Base-by-base conservation (phyloP, 2,329 filamentous ascomycete species). In the Colletotrichum tofieldiae region DNA sequence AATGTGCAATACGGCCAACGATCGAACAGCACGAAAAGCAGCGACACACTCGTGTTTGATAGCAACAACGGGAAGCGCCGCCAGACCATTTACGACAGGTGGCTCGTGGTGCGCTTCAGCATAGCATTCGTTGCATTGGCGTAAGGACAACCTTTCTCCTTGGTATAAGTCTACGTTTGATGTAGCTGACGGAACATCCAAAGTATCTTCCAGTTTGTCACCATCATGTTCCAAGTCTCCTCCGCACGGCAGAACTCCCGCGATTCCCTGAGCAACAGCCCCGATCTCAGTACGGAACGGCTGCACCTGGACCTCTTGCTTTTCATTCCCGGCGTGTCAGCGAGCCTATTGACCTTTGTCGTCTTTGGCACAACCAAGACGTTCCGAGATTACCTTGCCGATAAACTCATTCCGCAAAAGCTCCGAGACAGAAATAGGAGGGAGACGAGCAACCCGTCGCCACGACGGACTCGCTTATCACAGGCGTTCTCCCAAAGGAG, bases 51-150 rank as follows among this genome's bases (percentile, higher is more conserved):
- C 16, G 67, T 51, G n/a, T 37, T 72, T 32, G 59, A 72, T 16
- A 58, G 51, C 63, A 75, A 59, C 49, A 39, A 39, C 7, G 60
- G 52, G 32, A 59, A 32, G 5, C 74, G 55, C 65, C 71, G 67
- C 58, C 74, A 69, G 54, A 81, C 78, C 35, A 84, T 86, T 12
- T 87, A 86, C 73, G 84, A 87, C 73, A 79, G 77, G 51, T 86
- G 84, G 79, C 79, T 87, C 6, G 75, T 87, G 7, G 77, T 82
- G 8, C 83, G 85, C 12, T 87, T 87, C 73, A 81, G 81, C 1
- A 79, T 86, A 16, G 84, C 80, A 2, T 86, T 86, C 68, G 67
- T 82, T 3, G 79, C 84, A 14, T 75, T 86, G 52, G 78, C 81
- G 81, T 83, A 72, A 75, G 79, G 65, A 54, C 35, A 69, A 47